Conservation (phyloP, 148 eudicot genomes). For the Vaccinium corymbosum region DNA sequence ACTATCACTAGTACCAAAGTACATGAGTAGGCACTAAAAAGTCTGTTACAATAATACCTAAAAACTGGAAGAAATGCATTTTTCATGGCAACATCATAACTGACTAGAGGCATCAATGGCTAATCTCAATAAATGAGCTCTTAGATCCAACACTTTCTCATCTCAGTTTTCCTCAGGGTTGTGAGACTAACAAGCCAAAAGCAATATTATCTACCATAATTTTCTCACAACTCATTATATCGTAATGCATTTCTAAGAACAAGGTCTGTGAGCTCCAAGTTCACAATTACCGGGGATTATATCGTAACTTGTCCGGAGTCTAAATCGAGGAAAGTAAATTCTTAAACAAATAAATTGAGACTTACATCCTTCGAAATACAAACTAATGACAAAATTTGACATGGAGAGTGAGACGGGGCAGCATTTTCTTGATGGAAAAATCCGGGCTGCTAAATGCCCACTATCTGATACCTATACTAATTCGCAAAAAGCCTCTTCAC, state of each 20-base stretch:
- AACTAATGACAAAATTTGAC: not conserved
- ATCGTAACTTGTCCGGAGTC: not conserved
- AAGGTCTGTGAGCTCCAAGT: not conserved
- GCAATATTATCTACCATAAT: not conserved
- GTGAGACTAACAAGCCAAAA: not conserved
- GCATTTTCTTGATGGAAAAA: not conserved
- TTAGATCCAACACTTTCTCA: not conserved
- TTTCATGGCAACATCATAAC: not conserved
- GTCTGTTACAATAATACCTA: not conserved
- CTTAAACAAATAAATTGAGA: not conserved
- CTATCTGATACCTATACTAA: not conserved
- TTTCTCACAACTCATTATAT: not conserved
- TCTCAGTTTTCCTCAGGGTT: not conserved
- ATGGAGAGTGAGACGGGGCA: not conserved
- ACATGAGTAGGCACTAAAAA: not conserved
- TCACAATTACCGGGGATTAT: not conserved
- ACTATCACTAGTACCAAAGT: not conserved
- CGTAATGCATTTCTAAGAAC: not conserved
- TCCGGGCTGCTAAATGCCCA: not conserved
- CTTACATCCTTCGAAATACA: not conserved
- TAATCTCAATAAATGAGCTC: not conserved
- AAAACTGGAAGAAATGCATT: not conserved
- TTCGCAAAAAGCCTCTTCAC: not conserved
- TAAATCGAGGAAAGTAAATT: not conserved
- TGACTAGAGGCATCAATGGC: not conserved